A percentile compares a stretch with the other conserved stretches of the same genome.
phyloP scores from a whole-genome alignment of 139 green algal species.

The Chlamydomonas eustigma region DNA sequence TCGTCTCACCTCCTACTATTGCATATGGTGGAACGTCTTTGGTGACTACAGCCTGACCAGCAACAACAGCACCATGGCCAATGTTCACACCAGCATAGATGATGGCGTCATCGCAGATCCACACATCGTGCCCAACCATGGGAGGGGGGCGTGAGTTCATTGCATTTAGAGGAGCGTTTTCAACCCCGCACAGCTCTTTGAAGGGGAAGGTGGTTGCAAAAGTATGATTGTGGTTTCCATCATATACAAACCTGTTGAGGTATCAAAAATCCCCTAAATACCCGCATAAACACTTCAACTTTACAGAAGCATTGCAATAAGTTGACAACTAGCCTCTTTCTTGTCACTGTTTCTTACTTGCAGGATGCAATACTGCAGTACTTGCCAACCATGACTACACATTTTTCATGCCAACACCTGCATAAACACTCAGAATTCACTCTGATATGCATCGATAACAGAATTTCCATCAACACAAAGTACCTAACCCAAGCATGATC shows the following conservation, averaged over 20 bases:
- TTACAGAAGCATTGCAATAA: no score
- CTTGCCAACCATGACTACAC: neutral
- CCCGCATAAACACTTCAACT: no score
- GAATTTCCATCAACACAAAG: no score
- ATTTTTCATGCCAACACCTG: neutral
- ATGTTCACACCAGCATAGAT: neutral
- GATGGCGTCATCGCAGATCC: slow-evolving; percentile 5
- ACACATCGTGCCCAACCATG: slow-evolving; percentile 2
- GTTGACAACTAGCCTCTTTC: no score
- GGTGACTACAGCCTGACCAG: slow-evolving; percentile 3
- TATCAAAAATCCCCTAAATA: no score
- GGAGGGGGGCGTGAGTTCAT: neutral
- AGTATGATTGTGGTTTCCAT: slow-evolving; percentile 2
- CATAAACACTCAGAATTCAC: no score
- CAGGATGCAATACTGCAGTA: neutral
- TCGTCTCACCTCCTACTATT: neutral
- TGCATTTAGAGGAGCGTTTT: neutral
- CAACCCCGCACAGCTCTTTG: neutral
- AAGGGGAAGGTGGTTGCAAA: neutral
- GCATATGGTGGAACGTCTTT: slow-evolving; percentile 13
- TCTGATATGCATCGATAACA: no score
- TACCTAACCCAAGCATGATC: neutral
- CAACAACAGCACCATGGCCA: neutral
- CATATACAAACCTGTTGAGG: neutral
- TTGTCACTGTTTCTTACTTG: neutral